Percentiles rank a stretch among this genome's conserved stretches.
phyloP scores from a whole-genome alignment of 306 rosid species.

The Urtica urens region DNA sequence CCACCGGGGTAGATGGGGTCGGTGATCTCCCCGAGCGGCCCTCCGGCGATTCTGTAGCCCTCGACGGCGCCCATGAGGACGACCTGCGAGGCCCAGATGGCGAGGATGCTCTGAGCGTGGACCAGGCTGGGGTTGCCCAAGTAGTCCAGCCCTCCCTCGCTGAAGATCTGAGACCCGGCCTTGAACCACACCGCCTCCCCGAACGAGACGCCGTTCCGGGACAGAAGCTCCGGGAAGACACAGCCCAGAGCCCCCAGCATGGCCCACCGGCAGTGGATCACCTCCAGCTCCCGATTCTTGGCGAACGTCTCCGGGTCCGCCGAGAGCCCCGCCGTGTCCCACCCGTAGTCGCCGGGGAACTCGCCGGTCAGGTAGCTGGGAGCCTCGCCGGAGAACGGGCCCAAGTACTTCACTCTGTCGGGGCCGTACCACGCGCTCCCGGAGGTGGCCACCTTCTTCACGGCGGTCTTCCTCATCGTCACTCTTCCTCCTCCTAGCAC shows the following conservation, averaged over 20 bases:
- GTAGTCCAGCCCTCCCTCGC: conserved; percentile 28
- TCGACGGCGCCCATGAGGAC: conserved; percentile 17
- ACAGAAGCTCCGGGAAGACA: conserved; percentile 22
- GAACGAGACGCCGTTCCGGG: conserved; percentile 25
- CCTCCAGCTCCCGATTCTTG: conserved; percentile 22
- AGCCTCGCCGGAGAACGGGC: conserved; percentile 27
- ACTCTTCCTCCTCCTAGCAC: conserved; percentile 8
- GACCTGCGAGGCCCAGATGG: conserved; percentile 24
- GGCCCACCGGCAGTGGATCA: conserved; percentile 17
- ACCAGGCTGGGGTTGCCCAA: conserved; percentile 22
- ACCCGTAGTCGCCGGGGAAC: conserved; percentile 24
- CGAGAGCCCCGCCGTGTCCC: conserved; percentile 31
- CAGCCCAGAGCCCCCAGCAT: conserved; percentile 24
- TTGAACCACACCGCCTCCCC: conserved; percentile 32
- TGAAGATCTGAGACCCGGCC: conserved; percentile 29
- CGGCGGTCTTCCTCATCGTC: conserved; percentile 15
- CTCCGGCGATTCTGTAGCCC: conserved; percentile 23
- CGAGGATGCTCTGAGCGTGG: conserved; percentile 28
- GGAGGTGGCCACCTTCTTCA: conserved; percentile 8
- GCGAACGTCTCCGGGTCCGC: conserved; percentile 31
- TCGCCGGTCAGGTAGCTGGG: conserved; percentile 22
- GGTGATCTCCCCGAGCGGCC: conserved; percentile 21
- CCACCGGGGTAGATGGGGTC: conserved; percentile 26
- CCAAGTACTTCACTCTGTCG: conserved; percentile 28
- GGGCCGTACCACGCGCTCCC: conserved; percentile 26